These are phyloP conservation scores for Pseudotulostoma volvatum DNA, from an alignment of 495 filamentous ascomycete species.

Conservation along the genomic window DNA sequence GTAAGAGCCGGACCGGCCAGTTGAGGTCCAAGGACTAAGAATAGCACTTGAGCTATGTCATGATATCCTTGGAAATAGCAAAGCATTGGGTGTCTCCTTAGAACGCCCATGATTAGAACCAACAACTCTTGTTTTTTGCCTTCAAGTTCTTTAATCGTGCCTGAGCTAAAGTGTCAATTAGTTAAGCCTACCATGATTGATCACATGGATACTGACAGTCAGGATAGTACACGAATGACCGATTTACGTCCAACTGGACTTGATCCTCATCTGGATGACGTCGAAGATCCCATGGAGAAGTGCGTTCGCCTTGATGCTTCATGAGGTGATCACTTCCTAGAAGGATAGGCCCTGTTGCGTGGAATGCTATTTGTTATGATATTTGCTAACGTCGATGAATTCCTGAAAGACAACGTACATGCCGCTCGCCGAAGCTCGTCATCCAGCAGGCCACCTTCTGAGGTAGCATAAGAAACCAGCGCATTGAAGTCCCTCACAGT, in stretches of 20 bases:
- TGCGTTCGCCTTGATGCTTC: neutral
- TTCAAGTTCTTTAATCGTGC: slow-evolving; percentile 40
- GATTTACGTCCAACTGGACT: slow-evolving; percentile 77
- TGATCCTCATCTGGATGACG: slow-evolving; percentile 74
- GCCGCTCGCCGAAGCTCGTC: slow-evolving; percentile 68
- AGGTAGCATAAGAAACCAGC: slow-evolving; percentile 50
- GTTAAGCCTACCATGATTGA: neutral
- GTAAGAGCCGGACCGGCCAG: slow-evolving; percentile 42
- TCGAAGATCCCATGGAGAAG: slow-evolving; percentile 38
- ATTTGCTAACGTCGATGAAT: slow-evolving; percentile 1
- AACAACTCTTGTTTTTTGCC: slow-evolving; percentile 55
- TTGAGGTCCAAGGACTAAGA: slow-evolving; percentile 58
- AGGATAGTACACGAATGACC: slow-evolving; percentile 96
- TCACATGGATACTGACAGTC: slow-evolving; percentile 35
- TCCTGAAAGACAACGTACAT: slow-evolving; percentile 44
- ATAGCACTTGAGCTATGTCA: slow-evolving; percentile 93
- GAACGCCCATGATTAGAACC: slow-evolving; percentile 53
- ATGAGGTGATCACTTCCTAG: slow-evolving; percentile 23
- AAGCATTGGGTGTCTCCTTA: slow-evolving; percentile 69
- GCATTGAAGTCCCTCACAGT: slow-evolving; percentile 40
- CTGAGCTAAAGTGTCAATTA: slow-evolving; percentile 8
- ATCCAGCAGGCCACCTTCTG: slow-evolving; percentile 56
- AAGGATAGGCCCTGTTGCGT: slow-evolving; percentile 54
- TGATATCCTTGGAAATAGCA: slow-evolving; percentile 98
- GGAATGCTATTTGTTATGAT: neutral